Conservation (phyloP, 1,284 basidiomycete species). For the Pascua guehoae region DNA sequence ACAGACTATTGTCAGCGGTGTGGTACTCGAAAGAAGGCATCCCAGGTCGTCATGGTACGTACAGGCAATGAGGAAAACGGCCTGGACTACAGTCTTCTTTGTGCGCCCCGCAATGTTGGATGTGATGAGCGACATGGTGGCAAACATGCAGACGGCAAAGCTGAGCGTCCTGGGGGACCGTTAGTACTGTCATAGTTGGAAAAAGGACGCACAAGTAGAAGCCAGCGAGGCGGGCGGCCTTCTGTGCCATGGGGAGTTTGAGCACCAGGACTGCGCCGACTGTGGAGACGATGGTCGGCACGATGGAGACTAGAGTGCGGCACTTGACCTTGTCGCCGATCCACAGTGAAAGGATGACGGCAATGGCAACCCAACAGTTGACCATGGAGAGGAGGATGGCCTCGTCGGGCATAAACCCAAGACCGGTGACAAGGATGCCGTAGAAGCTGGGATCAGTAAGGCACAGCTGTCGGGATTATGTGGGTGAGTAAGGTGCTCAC, state of each 20-base stretch:
- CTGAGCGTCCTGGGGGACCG: slow-evolving; percentile 4
- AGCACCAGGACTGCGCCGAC: slow-evolving; percentile 17
- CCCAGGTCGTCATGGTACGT: not conserved
- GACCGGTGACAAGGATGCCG: slow-evolving; percentile 17
- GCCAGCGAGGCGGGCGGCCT: not conserved
- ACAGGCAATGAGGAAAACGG: slow-evolving; percentile 14
- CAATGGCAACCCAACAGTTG: slow-evolving; percentile 16
- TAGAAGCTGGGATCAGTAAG: slow-evolving; percentile 10
- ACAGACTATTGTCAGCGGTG: not conserved
- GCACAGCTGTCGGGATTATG: not conserved
- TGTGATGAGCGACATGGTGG: not conserved
- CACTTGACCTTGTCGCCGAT: slow-evolving; percentile 14
- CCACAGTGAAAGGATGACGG: slow-evolving; percentile 12
- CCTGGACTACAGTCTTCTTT: slow-evolving; percentile 20
- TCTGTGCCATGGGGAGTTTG: not conserved
- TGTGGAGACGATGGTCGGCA: slow-evolving; percentile 12
- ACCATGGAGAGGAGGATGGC: slow-evolving; percentile 18
- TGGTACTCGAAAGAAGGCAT: too few species aligned
- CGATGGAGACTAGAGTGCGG: slow-evolving; percentile 11
- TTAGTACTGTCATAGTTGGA: not conserved
- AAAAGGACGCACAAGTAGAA: slow-evolving; percentile 3
- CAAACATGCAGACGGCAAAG: not conserved
- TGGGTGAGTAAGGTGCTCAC: not conserved
- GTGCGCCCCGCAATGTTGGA: slow-evolving; percentile 22
- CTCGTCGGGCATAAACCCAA: slow-evolving; percentile 12